A percentile compares a stretch with the other conserved stretches of the same genome.
Evolutionary conservation across 2,329 filamentous ascomycete species (phyloP).

Genomic region (Fusarium nygamai): DNA sequence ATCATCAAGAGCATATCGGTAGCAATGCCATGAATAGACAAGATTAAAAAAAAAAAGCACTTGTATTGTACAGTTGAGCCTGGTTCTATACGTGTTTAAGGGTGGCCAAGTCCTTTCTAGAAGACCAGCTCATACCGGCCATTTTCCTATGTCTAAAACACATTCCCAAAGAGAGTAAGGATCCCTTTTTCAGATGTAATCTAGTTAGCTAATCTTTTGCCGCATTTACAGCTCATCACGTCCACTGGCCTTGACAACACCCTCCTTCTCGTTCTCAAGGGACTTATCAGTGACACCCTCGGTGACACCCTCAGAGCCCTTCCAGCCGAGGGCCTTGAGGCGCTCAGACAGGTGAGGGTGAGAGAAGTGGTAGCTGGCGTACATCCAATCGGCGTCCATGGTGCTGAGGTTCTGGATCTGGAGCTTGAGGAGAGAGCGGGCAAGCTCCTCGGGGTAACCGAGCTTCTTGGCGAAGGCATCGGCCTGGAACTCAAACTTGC

Average conservation of each 20-base stretch:
- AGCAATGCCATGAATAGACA: slow-evolving; percentile 35
- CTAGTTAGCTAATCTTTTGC: not conserved
- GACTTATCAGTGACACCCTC: slow-evolving; percentile 51
- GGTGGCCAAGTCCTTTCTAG: slow-evolving; percentile 12
- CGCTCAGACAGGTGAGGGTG: slow-evolving; percentile 96
- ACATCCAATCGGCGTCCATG: slow-evolving; percentile 99
- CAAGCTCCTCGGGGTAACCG: slow-evolving; percentile 85
- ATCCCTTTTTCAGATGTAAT: not conserved
- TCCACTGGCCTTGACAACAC: slow-evolving; percentile 75
- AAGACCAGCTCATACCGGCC: slow-evolving; percentile 9
- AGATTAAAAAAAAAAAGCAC: slow-evolving; percentile 11
- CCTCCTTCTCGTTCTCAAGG: slow-evolving; percentile 47
- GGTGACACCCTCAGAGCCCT: slow-evolving; percentile 63
- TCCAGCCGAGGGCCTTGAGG: slow-evolving; percentile 90
- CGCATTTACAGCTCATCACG: slow-evolving; percentile 73
- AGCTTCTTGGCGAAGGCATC: slow-evolving; percentile 88
- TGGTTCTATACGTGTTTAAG: slow-evolving; percentile 24
- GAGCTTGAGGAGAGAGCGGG: slow-evolving; percentile 90
- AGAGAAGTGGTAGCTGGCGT: slow-evolving; percentile 98
- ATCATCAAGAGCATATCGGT: slow-evolving; percentile 24
- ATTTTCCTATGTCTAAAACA: slow-evolving; percentile 8
- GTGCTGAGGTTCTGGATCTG: slow-evolving; percentile 98
- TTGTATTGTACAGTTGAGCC: slow-evolving; percentile 37
- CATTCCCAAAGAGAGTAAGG: not conserved
- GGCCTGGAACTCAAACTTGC: slow-evolving; percentile 95